phyloP scores from a whole-genome alignment of 176 grass and related monocot genomes.

The Pontederia crassipes region DNA sequence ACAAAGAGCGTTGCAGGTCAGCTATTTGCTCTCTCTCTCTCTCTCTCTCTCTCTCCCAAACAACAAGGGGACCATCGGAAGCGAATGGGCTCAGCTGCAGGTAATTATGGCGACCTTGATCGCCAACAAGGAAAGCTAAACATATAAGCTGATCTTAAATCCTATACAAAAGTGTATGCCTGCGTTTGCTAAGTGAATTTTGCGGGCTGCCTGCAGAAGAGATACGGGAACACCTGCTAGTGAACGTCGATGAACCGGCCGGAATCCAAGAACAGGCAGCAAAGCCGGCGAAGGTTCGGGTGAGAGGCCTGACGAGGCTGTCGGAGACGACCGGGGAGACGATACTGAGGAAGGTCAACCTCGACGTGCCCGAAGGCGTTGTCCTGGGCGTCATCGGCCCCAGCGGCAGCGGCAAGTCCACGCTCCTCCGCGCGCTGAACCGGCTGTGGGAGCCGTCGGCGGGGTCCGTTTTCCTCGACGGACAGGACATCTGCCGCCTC shows the following conservation, averaged over 20 bases:
- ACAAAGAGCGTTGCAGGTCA: too few relatives aligned
- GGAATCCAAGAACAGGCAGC: background rate
- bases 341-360: conserved; percentile 53
- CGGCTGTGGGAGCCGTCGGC: conserved; percentile 78
- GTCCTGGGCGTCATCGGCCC: conserved; percentile 83
- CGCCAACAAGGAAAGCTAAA: background rate
- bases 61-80: background rate
- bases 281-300: conserved; percentile 40
- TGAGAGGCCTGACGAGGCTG: conserved; percentile 39
- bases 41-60: too few relatives aligned
- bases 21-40: too few relatives aligned
- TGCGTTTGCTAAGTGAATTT: background rate
- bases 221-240: conserved; percentile 44
- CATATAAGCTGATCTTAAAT: background rate
- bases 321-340: conserved; percentile 44
- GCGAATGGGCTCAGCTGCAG: background rate
- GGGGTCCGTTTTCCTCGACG: conserved; percentile 62
- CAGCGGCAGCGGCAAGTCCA: conserved; percentile 98
- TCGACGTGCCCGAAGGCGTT: conserved; percentile 61
- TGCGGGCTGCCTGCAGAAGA: conserved; percentile 24
- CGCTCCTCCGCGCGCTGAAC: conserved; percentile 82
- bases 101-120: background rate
- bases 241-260: conserved; percentile 30
- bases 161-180: background rate
- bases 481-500: conserved; percentile 55